phyloP scores from a whole-genome alignment of 495 filamentous ascomycete species.

The Xylaria intraflava region DNA sequence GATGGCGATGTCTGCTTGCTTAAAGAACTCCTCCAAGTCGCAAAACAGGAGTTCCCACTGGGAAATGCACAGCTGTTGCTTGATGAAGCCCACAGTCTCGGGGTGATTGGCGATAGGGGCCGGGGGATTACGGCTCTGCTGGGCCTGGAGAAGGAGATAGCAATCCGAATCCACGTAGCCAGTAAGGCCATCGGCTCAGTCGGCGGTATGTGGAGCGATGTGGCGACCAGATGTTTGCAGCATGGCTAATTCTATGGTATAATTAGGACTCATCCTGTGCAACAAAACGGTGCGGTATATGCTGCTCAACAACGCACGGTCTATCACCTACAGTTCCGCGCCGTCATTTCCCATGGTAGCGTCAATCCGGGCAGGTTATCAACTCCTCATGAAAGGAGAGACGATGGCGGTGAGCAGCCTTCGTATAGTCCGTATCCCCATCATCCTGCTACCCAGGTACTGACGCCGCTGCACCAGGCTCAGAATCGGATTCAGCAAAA shows the following conservation, averaged over 20 bases:
- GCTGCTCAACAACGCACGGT: slow-evolving; percentile 42
- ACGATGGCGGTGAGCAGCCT: slow-evolving; percentile 30
- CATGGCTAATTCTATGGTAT: no score
- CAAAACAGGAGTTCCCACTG: slow-evolving; percentile 44
- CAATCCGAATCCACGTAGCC: slow-evolving; percentile 47
- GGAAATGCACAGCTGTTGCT: slow-evolving; percentile 54
- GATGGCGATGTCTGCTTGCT: slow-evolving; percentile 60
- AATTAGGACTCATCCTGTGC: slow-evolving; percentile 33
- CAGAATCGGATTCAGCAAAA: not conserved
- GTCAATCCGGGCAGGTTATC: slow-evolving; percentile 41
- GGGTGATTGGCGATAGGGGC: slow-evolving; percentile 50
- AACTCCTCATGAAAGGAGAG: slow-evolving; percentile 33
- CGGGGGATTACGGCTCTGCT: slow-evolving; percentile 52
- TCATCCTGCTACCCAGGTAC: not conserved
- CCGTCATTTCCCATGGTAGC: slow-evolving; percentile 45
- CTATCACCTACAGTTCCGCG: slow-evolving; percentile 44
- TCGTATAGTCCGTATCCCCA: not conserved
- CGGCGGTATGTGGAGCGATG: slow-evolving; percentile 41
- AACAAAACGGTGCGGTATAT: slow-evolving; percentile 23
- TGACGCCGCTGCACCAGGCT: not conserved
- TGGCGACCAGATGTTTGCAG: no score
- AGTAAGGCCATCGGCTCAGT: slow-evolving; percentile 56
- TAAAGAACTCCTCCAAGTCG: slow-evolving; percentile 43
- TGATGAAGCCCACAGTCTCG: slow-evolving; percentile 61
- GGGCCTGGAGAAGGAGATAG: slow-evolving; percentile 51